A percentile compares a stretch with the other conserved stretches of the same genome.
These are phyloP conservation scores for Gossypium turneri DNA, from an alignment of 345 rosid genomes.

Conservation along the genomic window DNA sequence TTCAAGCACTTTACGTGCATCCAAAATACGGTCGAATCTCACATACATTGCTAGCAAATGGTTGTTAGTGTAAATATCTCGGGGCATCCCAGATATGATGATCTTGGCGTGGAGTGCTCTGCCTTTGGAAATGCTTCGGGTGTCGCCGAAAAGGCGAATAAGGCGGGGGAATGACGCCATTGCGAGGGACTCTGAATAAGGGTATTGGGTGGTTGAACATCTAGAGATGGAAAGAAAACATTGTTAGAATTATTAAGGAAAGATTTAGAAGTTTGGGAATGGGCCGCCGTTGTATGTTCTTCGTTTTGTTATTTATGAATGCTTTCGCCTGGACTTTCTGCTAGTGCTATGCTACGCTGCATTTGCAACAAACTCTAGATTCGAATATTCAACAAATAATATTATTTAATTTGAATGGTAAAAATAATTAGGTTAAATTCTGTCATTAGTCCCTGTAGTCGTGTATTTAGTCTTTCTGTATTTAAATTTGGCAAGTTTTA, in stretches of 20 bases:
- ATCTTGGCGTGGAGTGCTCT: constrained; percentile 28
- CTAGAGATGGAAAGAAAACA: constrained; percentile 1
- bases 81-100: constrained; percentile 22
- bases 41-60: constrained; percentile 25
- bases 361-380: background rate
- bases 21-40: constrained; percentile 13
- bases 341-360: background rate
- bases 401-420: too few species aligned
- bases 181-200: background rate
- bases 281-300: background rate
- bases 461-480: too few species aligned
- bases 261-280: background rate
- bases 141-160: constrained; percentile 22
- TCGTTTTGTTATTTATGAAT: background rate
- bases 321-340: background rate
- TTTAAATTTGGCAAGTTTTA: too few species aligned
- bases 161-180: constrained; percentile 25
- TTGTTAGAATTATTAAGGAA: background rate
- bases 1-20: constrained; percentile 26
- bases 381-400: too few species aligned
- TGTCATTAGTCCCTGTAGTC: too few species aligned
- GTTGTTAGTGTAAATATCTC: constrained; percentile 25
- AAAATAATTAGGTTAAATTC: too few species aligned
- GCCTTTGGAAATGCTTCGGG: constrained; percentile 22
- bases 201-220: background rate